phyloP scores from a whole-genome alignment of 2,329 filamentous ascomycete species.

The Eutypella sp. region DNA sequence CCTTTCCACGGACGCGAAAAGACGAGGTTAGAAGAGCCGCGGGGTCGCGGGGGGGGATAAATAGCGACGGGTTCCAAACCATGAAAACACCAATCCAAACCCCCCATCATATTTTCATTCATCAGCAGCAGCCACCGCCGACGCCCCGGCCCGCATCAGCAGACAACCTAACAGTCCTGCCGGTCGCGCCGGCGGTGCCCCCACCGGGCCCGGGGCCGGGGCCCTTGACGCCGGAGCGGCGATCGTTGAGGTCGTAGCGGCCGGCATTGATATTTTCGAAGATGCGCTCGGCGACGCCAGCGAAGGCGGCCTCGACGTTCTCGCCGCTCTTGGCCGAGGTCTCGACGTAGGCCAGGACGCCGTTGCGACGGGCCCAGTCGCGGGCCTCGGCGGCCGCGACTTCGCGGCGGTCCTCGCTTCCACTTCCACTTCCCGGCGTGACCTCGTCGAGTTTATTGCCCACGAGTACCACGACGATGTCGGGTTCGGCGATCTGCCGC shows the following conservation, averaged over 20 bases:
- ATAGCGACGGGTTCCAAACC: too few relatives aligned
- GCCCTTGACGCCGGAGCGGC: conserved; percentile 85
- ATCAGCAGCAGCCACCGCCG: too few relatives aligned
- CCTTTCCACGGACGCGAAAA: too few relatives aligned
- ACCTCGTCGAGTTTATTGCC: conserved; percentile 75
- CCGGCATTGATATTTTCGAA: conserved; percentile 96
- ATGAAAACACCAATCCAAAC: too few relatives aligned
- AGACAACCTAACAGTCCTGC: conserved; percentile 41
- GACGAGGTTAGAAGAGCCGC: too few relatives aligned
- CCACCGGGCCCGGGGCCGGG: conserved; percentile 44
- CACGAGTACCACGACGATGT: conserved; percentile 90
- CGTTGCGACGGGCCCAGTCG: conserved; percentile 81
- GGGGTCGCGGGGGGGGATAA: too few relatives aligned
- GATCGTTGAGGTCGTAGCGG: conserved; percentile 89
- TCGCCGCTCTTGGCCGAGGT: conserved; percentile 94
- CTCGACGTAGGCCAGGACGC: conserved; percentile 89
- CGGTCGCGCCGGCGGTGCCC: conserved; percentile 20
- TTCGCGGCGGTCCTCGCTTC: conserved; percentile 61
- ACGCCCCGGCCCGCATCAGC: conserved; percentile 33
- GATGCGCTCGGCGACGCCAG: conserved; percentile 90
- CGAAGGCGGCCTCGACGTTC: conserved; percentile 87
- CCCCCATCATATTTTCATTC: too few relatives aligned
- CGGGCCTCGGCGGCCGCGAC: conserved; percentile 80
- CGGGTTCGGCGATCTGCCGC: conserved; percentile 88
- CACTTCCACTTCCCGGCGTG: conserved; percentile 29